Evolutionary conservation across 306 rosid genomes (phyloP), one percentile per base, ranked within the genome.

Genomic region (Inga laurina): DNA sequence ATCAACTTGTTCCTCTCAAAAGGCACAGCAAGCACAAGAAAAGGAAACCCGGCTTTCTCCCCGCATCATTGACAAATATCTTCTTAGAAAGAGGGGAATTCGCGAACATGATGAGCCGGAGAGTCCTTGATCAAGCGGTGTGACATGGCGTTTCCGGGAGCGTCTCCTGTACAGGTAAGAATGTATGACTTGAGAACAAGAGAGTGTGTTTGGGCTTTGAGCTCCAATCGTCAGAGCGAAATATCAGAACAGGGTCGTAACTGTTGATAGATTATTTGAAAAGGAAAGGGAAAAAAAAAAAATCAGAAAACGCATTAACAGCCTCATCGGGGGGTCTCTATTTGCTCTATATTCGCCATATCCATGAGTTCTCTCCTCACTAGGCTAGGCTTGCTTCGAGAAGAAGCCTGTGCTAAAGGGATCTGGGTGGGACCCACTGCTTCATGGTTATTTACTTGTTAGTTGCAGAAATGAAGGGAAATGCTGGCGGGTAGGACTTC

Each of bases 31-130:
- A 46, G 54, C 4, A 8, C 14, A 27, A 39, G 0, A 46, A 48
- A 46, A 24, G 6, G 78, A 87, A 56, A 7, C n/a, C 49, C 75
- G 79, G 22, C 32, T 72, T 73, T 81, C 51, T n/a, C 78, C 59
- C 49, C 21, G 11, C 62, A 52, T 18, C 59, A 52, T 52, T 4
- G 19, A 18, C n/a, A 52, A 52, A 52, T 18, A 52, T 52, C n/a
- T 14, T 56, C 61, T 34, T 22, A 75, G 62, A 79, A 43, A 16
- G 24, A 41, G 16, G 35, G 79, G 45, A 65, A 59, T 7, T 22
- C 16, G 65, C 22, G 7, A 21, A 10, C 10, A 71, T 8, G 9
- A 8, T 48, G 77, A 48, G 19, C 19, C 22, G 24, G 24, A 73
- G 24, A 13, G 16, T 7, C 19, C 8, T 73, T 15, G 52, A 14